Base-by-base conservation (phyloP, 78 protist species). In the Ministeria vibrans region DNA sequence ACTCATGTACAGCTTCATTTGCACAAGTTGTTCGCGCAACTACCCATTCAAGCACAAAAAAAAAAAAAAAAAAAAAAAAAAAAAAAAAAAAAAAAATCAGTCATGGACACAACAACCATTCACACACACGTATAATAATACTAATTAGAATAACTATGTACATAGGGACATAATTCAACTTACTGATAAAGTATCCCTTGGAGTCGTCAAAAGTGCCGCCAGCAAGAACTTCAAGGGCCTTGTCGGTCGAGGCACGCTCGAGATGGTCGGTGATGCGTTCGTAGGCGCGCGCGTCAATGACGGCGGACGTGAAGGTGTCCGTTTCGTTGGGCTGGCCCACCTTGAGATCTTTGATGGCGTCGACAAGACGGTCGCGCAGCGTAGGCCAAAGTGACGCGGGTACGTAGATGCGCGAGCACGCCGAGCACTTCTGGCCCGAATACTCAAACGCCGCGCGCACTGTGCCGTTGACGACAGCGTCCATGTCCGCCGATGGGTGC, bases 391-490 rank as follows among this genome's bases (percentile, higher is more conserved):
- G 42, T 11, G 72, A 69, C 38, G 77, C 63, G 63, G 98, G 97
- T 25, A 89, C 69, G 77, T 94, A 95, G 62, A 90, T 76, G 39
- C 98, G 87, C 23, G 92, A 85, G 82, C 87, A 76, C 36, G 98
- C 98, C 1, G 94, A 88, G 85, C 98, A 94, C 89, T 95, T 94
- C 74, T 95, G 98, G 44, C 98, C 98, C 38, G 5, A 28, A 59
- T 70, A 70, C 76, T 70, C 76, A n/a, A 70, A 70, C 28, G 45
- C 39, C 55, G 70, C 32, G 71, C 68, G 68, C 41, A 51, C 28
- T 55, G 77, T 72, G 77, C 62, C 20, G 72, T 55, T 0, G 30
- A 61, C 80, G 34, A 63, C 75, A 25, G 3, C 0, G 45, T n/a
- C 76, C 36, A 83, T n/a, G 70, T 87, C 80, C 44, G 79, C 83